These are phyloP conservation scores for Bjerkandera adusta DNA, from an alignment of 1,284 basidiomycete genomes.

Conservation along the genomic window DNA sequence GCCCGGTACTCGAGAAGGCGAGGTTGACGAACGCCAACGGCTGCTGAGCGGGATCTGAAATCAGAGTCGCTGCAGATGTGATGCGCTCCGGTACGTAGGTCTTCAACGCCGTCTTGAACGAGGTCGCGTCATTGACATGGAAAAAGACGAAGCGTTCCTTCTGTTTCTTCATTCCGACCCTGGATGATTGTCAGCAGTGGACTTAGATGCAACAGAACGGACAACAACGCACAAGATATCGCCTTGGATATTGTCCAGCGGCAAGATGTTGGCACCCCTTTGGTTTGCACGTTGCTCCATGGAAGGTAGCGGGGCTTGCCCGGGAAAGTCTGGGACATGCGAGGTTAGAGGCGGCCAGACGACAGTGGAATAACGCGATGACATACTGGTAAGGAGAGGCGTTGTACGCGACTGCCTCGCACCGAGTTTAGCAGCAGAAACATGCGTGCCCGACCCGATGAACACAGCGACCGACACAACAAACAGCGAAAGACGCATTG, in stretches of 20 bases:
- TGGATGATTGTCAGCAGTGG: not conserved
- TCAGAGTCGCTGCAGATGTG: constrained; percentile 12
- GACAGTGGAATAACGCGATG: not conserved
- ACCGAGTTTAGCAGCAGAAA: too few relatives aligned
- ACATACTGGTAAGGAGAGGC: constrained; percentile 6
- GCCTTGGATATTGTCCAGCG: constrained; percentile 13
- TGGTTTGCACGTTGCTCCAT: constrained; percentile 3
- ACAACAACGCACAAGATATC: constrained; percentile 11
- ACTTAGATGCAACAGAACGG: not conserved
- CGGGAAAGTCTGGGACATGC: constrained; percentile 8
- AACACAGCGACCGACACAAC: not conserved
- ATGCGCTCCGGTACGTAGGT: constrained; percentile 9
- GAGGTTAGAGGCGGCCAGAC: not conserved
- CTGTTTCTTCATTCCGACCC: constrained; percentile 16
- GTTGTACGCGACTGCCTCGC: not conserved
- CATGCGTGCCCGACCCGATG: not conserved
- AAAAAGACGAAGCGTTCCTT: constrained; percentile 12
- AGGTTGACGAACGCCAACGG: constrained; percentile 14
- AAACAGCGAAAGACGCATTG: constrained; percentile 4
- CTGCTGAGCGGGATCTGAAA: constrained; percentile 7
- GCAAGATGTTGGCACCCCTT: constrained; percentile 13
- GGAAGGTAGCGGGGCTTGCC: constrained; percentile 9
- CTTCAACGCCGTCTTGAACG: constrained; percentile 12
- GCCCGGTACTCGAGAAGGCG: constrained; percentile 11
- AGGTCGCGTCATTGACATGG: constrained; percentile 12